Conservation (phyloP, 331 rosid species). For the Rhamnella rubrinervis region DNA sequence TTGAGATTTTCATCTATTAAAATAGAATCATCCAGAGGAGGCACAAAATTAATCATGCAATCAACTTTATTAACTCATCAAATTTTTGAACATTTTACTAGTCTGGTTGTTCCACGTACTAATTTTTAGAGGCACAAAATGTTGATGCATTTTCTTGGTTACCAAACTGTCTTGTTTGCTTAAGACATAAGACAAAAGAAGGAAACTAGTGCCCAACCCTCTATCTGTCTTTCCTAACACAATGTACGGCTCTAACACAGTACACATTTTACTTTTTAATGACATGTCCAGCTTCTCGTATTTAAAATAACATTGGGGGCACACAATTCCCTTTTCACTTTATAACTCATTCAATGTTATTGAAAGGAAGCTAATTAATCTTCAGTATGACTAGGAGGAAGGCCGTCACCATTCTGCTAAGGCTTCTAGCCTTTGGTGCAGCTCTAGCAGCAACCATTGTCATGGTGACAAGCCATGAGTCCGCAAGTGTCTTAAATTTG, state of each 20-base stretch:
- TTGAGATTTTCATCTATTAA: background rate
- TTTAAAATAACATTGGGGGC: background rate
- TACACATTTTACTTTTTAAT: background rate
- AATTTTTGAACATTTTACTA: too few species aligned
- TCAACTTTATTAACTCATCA: too few species aligned
- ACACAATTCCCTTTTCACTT: background rate
- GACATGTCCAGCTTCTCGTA: background rate
- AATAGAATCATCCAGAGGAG: background rate
- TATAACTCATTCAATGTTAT: background rate
- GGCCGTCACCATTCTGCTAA: slow-evolving; percentile 29
- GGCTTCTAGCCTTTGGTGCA: slow-evolving; percentile 50
- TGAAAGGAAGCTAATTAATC: background rate
- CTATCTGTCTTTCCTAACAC: slow-evolving; percentile 15
- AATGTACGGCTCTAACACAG: background rate
- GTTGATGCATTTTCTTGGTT: background rate
- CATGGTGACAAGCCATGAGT: slow-evolving; percentile 50
- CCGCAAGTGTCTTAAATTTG: slow-evolving; percentile 34
- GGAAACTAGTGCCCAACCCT: slow-evolving; percentile 2
- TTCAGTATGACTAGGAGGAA: slow-evolving; percentile 28
- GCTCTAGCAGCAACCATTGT: slow-evolving; percentile 35
- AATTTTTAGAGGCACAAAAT: background rate
- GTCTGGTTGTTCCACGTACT: background rate
- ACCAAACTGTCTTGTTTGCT: slow-evolving; percentile 10
- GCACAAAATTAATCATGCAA: background rate
- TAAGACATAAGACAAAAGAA: background rate